Evolutionary conservation across 345 rosid genomes (phyloP), one percentile per base, ranked within the genome.

Genomic region (Arabis alpina): DNA sequence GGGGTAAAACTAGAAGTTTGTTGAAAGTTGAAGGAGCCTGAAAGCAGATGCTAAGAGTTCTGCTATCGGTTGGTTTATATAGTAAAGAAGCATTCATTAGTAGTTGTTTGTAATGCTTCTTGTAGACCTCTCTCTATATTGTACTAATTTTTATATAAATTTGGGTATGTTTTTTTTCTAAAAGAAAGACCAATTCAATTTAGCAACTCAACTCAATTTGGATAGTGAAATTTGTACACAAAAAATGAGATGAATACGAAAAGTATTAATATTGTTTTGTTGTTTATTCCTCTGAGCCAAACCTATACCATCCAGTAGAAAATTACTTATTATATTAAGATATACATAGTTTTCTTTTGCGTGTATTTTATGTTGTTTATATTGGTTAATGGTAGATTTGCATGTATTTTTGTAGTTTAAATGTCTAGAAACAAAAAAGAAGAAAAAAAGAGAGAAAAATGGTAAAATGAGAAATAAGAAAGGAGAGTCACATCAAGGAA

Each of bases 181-280:
- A 3, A 19, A 19, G 23, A 19, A 19, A 19, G 23, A 19, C 23
- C 23, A 19, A 19, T 1, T 19, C 23, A 19, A 19, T 19, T 19
- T 19, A 19, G 23, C 23, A 19, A 19, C 23, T 19, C 23, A 19
- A 19, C 23, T 19, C 23, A 19, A 19, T 19, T 19, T 19, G 23
- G 23, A 19, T 61, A 54, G 64, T 61, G 74, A 61, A 61, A 54
- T 53, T 75, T 75, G 73, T 54, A 53, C 64, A 54, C 57, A 61
- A 54, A 63, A 68, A 45, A 66, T 60, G 23, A 53, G 51, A 74
- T 24, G 15, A 19, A 16, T 58, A 56, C 39, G 32, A 57, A 41
- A 65, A 56, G 27, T 48, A 47, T 64, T 10, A 11, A 54, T 55
- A 34, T 13, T 36, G 42, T 51, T 13, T 53, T 16, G 3, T 44